Base-by-base conservation (phyloP, 306 rosid species). In the Fagus sylvatica region DNA sequence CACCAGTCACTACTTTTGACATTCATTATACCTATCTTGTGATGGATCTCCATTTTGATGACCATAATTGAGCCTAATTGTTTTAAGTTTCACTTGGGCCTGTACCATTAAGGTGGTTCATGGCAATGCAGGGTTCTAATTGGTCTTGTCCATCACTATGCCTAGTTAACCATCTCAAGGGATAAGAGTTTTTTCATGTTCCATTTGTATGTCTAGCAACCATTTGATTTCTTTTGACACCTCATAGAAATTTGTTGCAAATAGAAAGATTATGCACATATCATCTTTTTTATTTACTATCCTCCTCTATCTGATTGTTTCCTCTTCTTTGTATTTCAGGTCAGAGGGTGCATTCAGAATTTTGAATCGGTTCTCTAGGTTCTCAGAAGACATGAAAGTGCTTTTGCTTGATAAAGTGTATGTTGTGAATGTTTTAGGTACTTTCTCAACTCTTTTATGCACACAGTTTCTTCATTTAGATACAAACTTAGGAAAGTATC, bases 381-480 rank as follows among this genome's bases (percentile, higher is more conserved):
- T 92, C 74, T 74, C 85, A 30, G 78, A 86, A 73, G 98, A 95
- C 76, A 80, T 89, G 87, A 79, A 84, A 84, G 91, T 74, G 72
- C 98, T 95, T 76, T 78, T 95, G 85, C 83, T 76, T 17, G 89
- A 95, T 79, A 86, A 87, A 83, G 96, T 95, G 78, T 95, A 86
- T 85, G 84, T 89, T 76, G 74, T 89, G 77, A 95, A 95, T 82
- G 85, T 88, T 76, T 82, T 92, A 76, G 98, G 98, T 94, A 90
- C 80, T 73, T 30, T 73, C 69, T 60, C 69, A 77, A 48, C 71
- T 78, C 79, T 74, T 53, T 49, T 68, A 57, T 79, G 30, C 17
- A 54, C 64, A 36, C 65, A 46, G 19, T 70, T 74, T 79, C 66
- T 37, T 74, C 11, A 39, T 66, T 66, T 16, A 2, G 3, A 39